phyloP scores from a whole-genome alignment of 805 yeast species.

The Candida sithepensis region DNA sequence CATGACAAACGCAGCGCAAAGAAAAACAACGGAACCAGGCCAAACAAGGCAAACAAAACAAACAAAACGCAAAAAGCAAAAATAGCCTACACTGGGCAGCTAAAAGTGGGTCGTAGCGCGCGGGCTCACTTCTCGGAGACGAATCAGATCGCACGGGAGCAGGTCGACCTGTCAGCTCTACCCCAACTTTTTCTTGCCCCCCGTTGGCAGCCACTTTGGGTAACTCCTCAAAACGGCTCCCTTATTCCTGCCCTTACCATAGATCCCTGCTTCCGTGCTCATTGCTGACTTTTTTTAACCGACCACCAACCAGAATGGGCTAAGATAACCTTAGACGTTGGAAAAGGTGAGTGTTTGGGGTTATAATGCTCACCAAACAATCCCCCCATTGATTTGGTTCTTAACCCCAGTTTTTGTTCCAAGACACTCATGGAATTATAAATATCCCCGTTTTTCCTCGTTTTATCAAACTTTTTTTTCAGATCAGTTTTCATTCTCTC shows the following conservation, averaged over 20 bases:
- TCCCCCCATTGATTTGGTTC: background rate
- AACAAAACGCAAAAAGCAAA: background rate
- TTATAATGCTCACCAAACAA: background rate
- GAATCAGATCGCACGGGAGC: background rate
- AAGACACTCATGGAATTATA: conserved; percentile 4
- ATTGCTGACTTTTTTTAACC: background rate
- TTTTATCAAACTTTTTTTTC: background rate
- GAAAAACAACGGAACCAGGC: background rate
- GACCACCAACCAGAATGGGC: background rate
- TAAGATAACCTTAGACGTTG: background rate
- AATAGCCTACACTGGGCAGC: conserved; percentile 2
- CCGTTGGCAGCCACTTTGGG: background rate
- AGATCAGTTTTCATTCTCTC: background rate
- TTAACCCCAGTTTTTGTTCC: background rate
- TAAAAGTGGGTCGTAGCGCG: background rate
- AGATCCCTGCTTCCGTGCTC: background rate
- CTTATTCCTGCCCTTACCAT: background rate
- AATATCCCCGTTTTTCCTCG: conserved; percentile 8
- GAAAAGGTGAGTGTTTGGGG: background rate
- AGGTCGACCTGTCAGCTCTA: background rate
- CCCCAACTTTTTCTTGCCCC: background rate
- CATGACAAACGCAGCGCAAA: too few relatives aligned
- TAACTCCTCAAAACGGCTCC: background rate
- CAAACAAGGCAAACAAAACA: background rate
- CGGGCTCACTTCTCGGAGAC: background rate